Evolutionary conservation across 2,329 filamentous ascomycete species (phyloP), one percentile per base, ranked within the genome.

Genomic region (Fusarium nodosum): DNA sequence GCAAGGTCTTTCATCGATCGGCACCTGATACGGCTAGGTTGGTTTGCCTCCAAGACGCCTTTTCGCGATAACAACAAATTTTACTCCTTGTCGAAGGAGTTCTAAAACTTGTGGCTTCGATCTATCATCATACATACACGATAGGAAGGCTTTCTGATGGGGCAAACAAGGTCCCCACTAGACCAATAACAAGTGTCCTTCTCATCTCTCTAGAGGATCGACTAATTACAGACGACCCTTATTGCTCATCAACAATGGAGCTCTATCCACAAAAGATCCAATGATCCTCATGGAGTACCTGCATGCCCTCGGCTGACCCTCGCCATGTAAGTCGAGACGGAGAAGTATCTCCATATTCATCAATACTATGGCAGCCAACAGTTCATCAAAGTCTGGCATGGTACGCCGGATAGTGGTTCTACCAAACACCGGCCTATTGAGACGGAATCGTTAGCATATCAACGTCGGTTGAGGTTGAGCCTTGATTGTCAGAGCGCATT

Each of bases 21-120:
- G 22, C n/a, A 33, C 66, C 56, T 59, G 47, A 71, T 71, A n/a
- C 26, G 68, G 60, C 60, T 56, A 62, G 52, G 20, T 31, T 33
- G 33, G 46, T 39, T 51, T 39, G 33, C 18, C 33, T 39, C 9
- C 33, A 39, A 36, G n/a, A 12, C 48, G 18, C 48, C 46, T 46
- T 36, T 47, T 39, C 22, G 26, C 22, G 34, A 54, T 41, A 41
- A 16, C 24, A 39, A 24, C 33, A 28, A 26, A 51, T 51, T 60
- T 52, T 44, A 22, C 34, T 62, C 64, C 59, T 54, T 57, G 46
- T 54, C 39, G 24, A 53, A 50, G 38, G 62, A 67, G 62, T 50
- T 42, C 47, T 52, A 48, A 34, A 51, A 57, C 58, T 39, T 26
- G 22, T 47, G 55, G 36, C 46, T 31, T 56, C 46, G 48, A 39